Evolutionary conservation across 768 basidiomycete species (phyloP).

Genomic region (Clitopilus passeckerianus): DNA sequence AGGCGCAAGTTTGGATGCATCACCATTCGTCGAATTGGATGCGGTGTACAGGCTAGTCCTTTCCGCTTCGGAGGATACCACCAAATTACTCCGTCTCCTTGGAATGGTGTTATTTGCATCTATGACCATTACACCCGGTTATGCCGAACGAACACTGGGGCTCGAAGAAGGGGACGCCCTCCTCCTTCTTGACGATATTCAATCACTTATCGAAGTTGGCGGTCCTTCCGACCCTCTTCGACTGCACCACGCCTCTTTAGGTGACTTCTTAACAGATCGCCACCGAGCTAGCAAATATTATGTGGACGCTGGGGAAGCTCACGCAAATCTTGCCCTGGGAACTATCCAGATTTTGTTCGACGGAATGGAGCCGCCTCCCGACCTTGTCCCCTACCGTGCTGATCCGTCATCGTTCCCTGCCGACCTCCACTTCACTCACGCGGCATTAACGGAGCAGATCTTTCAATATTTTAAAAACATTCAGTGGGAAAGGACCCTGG

Average conservation of each 20-base stretch:
- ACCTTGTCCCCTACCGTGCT: no score
- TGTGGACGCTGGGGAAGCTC: background rate
- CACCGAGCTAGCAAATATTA: background rate
- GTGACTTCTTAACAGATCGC: background rate
- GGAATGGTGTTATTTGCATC: background rate
- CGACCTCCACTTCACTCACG: no score
- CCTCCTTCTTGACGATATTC: background rate
- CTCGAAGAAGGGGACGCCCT: background rate
- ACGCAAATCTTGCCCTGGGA: no score
- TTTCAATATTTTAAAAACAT: no score
- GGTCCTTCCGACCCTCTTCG: background rate
- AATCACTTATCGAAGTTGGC: background rate
- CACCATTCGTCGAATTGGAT: background rate
- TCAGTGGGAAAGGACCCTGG: no score
- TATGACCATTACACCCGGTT: background rate
- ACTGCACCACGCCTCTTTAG: background rate
- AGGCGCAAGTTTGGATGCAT: background rate
- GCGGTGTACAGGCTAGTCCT: background rate
- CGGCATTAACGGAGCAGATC: no score
- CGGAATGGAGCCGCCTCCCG: no score
- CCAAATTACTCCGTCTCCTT: background rate
- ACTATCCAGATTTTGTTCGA: no score
- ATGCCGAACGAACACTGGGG: background rate
- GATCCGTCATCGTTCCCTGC: no score
- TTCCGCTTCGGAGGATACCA: background rate